These are phyloP conservation scores for Scheffersomyces titani DNA, from an alignment of 1,139 yeast species.

Conservation along the genomic window DNA sequence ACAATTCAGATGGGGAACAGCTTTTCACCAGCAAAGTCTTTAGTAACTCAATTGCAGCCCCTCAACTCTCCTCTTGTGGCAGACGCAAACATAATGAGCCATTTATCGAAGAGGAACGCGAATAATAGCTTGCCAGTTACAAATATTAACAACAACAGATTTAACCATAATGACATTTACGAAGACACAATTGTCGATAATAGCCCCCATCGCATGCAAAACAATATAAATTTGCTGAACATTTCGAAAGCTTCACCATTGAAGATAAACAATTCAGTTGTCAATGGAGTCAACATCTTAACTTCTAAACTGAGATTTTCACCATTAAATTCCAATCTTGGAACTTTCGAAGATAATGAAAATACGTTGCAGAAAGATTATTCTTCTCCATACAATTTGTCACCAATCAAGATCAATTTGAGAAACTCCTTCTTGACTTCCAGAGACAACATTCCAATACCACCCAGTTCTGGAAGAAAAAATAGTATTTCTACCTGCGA, in stretches of 20 bases:
- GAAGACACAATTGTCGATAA: slow-evolving; percentile 2
- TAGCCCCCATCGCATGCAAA: not conserved
- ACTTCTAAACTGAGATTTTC: slow-evolving; percentile 7
- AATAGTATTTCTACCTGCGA: slow-evolving; percentile 29
- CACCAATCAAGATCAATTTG: slow-evolving; percentile 21
- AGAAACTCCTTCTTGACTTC: slow-evolving; percentile 3
- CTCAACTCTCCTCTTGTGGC: slow-evolving; percentile 29
- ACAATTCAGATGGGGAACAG: slow-evolving; percentile 16
- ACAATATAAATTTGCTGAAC: slow-evolving; percentile 3
- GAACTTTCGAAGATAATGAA: slow-evolving; percentile 1
- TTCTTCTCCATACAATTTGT: slow-evolving; percentile 14
- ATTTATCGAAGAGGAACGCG: not conserved
- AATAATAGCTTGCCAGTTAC: not conserved
- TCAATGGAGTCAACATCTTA: slow-evolving; percentile 3
- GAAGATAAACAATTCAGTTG: slow-evolving; percentile 11
- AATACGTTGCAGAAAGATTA: slow-evolving; percentile 1
- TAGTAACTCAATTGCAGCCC: slow-evolving; percentile 26
- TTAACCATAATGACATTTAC: slow-evolving; percentile 4
- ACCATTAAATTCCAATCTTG: slow-evolving; percentile 9
- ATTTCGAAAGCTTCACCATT: slow-evolving; percentile 21
- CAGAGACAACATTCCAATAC: not conserved
- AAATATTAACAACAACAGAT: not conserved
- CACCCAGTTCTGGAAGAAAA: slow-evolving; percentile 9
- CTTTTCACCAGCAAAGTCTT: slow-evolving; percentile 8
- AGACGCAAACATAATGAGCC: not conserved